Base-by-base conservation (phyloP, 1,284 basidiomycete genomes). In the Flammula alnicola region DNA sequence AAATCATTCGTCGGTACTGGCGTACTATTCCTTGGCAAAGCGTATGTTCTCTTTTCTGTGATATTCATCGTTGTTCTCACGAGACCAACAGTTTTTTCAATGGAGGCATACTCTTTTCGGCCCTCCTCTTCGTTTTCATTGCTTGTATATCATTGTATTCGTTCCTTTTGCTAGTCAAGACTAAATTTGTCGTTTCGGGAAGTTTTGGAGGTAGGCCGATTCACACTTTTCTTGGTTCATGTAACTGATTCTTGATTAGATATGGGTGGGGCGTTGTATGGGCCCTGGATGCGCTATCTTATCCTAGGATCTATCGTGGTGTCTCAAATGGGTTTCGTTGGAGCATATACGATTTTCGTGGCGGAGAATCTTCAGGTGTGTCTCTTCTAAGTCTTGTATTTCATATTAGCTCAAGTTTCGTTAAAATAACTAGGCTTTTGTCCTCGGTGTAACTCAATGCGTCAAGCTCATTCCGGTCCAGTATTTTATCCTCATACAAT, bases 1-100 rank as follows among this genome's bases (percentile, higher is more conserved):
- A 98, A 99, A 71, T 89, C 93, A 0, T 99, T 99, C 64, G 88
- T 99, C 43, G 96, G 96, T 16, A 99, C 96, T 7, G 96, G 96
- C 26, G 88, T 99, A 9, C 71, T 99, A 20, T 99, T 99, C 76
- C 81, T 99, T 43, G 97, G 94, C 51, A 98, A 95, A 74, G 96
- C 88, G 80, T 87, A 66, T 63, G 86, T 75, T 22, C 35, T 12
- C 19, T 23, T 41, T 20, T 4, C 31, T n/a, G 5, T 30, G 2
- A 25, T 25, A 14, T 31, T 2, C 23, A 9, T 9, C 16, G 2
- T 32, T 27, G 23, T 44, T 17, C 40, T 51, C 19, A 39, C 14
- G 11, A n/a, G 20, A 17, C 22, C 16, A 31, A 37, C 38, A 93
- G 91, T 37, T 98, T 99, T 75, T 88, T 86, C 74, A 99, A 99